Evolutionary conservation across 2,329 filamentous ascomycete species (phyloP).

Genomic region (Colletotrichum higginsianum): DNA sequence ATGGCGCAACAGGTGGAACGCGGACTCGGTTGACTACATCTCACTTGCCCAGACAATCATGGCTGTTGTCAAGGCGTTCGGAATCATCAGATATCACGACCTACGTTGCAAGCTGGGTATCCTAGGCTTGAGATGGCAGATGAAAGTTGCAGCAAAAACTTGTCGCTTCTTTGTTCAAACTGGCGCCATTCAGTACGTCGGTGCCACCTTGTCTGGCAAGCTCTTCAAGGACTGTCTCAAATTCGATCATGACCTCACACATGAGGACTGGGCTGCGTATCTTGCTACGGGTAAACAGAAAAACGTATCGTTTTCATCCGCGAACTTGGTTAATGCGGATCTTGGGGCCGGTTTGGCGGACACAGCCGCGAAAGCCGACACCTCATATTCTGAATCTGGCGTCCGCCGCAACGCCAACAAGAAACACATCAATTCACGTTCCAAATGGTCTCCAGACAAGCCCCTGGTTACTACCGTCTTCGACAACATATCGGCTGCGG

Average conservation of each 20-base stretch:
- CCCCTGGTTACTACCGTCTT: conserved; percentile 51
- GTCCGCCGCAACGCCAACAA: neutral
- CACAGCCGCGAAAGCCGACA: neutral
- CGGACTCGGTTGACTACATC: conserved; percentile 70
- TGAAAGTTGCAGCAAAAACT: conserved; percentile 72
- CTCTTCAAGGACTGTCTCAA: conserved; percentile 75
- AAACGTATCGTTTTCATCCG: neutral
- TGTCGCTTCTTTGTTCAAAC: conserved; percentile 70
- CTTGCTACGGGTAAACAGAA: conserved; percentile 63
- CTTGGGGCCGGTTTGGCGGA: neutral
- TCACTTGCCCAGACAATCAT: conserved; percentile 71
- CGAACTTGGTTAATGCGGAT: conserved; percentile 4
- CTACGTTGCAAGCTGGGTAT: conserved; percentile 72
- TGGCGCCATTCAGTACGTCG: conserved; percentile 70
- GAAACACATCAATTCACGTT: conserved; percentile 10
- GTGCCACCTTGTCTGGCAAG: conserved; percentile 67
- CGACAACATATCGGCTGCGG: conserved; percentile 53
- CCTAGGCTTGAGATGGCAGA: conserved; percentile 68
- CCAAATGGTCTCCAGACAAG: conserved; percentile 52
- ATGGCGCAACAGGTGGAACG: conserved; percentile 71
- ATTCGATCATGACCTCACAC: conserved; percentile 68
- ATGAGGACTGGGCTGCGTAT: conserved; percentile 70
- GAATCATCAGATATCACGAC: conserved; percentile 71
- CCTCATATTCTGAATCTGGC: neutral
- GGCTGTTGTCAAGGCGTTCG: conserved; percentile 70